A percentile compares a stretch with the other conserved stretches of the same genome.
Evolutionary conservation across 768 basidiomycete genomes (phyloP).

Genomic region (Mrakia hoshinonis): DNA sequence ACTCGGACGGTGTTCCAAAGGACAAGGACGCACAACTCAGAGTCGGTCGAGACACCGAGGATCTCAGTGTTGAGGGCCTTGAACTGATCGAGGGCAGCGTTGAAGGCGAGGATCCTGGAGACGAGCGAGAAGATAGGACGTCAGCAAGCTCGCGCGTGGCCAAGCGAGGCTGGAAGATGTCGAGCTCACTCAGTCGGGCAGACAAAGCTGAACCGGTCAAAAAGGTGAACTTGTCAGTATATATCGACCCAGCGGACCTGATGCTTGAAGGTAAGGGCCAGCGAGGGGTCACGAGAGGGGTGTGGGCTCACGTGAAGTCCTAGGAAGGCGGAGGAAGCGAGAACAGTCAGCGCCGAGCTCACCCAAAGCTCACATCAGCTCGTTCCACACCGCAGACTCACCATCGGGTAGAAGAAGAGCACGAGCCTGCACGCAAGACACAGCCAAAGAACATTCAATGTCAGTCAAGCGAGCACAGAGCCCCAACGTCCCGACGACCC

Average conservation of each 20-base stretch:
- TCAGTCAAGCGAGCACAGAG: slow-evolving; percentile 13
- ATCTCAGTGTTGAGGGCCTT: slow-evolving; percentile 63
- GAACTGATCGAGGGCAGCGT: slow-evolving; percentile 72
- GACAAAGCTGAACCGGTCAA: background rate
- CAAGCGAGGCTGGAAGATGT: background rate
- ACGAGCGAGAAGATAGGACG: slow-evolving; percentile 61
- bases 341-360: background rate
- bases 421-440: slow-evolving; percentile 57
- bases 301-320: slow-evolving; percentile 15
- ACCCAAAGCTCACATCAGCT: background rate
- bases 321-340: background rate
- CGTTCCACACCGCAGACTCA: slow-evolving; percentile 10
- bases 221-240: background rate
- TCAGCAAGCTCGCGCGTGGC: slow-evolving; percentile 58
- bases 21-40: slow-evolving; percentile 46
- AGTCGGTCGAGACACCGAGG: slow-evolving; percentile 83
- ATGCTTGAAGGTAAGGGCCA: too few relatives aligned
- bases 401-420: slow-evolving; percentile 90
- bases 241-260: too few relatives aligned
- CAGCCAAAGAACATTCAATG: background rate
- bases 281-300: background rate
- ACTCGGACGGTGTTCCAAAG: too few relatives aligned
- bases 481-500: slow-evolving; percentile 26
- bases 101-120: slow-evolving; percentile 94
- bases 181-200: slow-evolving; percentile 14